Conservation (phyloP, 2,329 filamentous ascomycete genomes). For the Colletotrichum lindemuthianum region DNA sequence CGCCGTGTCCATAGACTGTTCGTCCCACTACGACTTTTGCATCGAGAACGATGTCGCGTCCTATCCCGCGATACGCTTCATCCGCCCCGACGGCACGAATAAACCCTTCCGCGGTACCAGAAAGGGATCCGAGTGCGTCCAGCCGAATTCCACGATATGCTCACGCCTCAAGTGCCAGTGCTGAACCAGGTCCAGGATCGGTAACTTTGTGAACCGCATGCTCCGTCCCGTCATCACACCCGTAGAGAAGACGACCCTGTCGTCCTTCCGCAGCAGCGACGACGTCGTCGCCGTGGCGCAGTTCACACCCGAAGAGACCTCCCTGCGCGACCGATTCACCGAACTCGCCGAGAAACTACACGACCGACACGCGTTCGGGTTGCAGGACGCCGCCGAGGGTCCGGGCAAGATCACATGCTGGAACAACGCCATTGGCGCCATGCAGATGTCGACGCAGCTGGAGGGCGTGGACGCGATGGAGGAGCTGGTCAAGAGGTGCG, state of each 20-base stretch:
- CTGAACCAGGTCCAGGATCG: slow-evolving; percentile 39
- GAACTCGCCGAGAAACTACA: slow-evolving; percentile 47
- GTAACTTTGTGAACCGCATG: slow-evolving; percentile 42
- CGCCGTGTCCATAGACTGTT: slow-evolving; percentile 54
- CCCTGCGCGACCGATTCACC: slow-evolving; percentile 44
- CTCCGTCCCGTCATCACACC: slow-evolving; percentile 42
- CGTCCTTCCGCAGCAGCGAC: slow-evolving; percentile 50
- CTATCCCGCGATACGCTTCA: slow-evolving; percentile 58
- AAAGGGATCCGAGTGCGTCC: slow-evolving; percentile 48
- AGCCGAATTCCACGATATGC: no score
- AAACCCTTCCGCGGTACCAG: slow-evolving; percentile 56
- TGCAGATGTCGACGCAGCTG: slow-evolving; percentile 47
- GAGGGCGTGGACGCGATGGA: slow-evolving; percentile 46
- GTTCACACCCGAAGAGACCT: slow-evolving; percentile 43
- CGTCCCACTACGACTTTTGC: slow-evolving; percentile 48
- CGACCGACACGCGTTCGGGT: slow-evolving; percentile 56
- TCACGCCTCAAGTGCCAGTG: neutral
- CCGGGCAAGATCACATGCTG: slow-evolving; percentile 48
- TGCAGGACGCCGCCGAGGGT: slow-evolving; percentile 28
- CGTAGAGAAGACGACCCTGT: slow-evolving; percentile 42
- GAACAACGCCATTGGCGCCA: slow-evolving; percentile 52
- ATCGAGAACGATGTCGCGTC: slow-evolving; percentile 52
- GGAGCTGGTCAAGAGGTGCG: slow-evolving; percentile 50
- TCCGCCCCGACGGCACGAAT: slow-evolving; percentile 46
- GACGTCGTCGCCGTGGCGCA: slow-evolving; percentile 54